A percentile compares a stretch with the other conserved stretches of the same genome.
These are phyloP conservation scores for Meira miltonrushii DNA, from an alignment of 1,284 basidiomycete genomes.

Conservation along the genomic window DNA sequence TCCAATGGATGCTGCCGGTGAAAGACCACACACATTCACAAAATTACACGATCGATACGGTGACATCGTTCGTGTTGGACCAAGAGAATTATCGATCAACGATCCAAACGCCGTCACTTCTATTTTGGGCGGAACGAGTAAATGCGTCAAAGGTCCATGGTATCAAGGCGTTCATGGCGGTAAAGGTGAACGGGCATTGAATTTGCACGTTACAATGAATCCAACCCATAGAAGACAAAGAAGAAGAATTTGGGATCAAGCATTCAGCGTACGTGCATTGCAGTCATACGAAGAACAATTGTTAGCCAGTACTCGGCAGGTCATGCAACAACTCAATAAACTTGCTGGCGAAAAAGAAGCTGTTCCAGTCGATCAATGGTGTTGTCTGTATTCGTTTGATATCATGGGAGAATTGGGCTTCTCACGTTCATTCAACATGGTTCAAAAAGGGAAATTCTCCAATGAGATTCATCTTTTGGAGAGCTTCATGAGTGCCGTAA, in stretches of 20 bases:
- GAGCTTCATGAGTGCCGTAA: not conserved
- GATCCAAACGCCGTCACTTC: slow-evolving; percentile 12
- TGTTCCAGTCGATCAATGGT: slow-evolving; percentile 5
- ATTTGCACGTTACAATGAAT: slow-evolving; percentile 3
- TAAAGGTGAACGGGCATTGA: not conserved
- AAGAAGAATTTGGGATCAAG: slow-evolving; percentile 5
- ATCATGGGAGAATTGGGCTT: slow-evolving; percentile 8
- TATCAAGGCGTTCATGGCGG: slow-evolving; percentile 11
- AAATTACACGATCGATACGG: slow-evolving; percentile 22
- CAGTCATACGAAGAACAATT: not conserved
- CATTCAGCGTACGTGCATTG: slow-evolving; percentile 1
- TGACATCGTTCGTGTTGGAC: slow-evolving; percentile 24
- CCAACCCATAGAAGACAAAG: not conserved
- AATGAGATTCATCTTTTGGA: not conserved
- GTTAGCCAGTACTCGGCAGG: not conserved
- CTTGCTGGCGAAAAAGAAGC: not conserved
- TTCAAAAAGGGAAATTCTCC: not conserved
- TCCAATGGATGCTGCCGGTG: slow-evolving; percentile 18
- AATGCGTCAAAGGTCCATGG: slow-evolving; percentile 23
- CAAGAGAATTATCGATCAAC: slow-evolving; percentile 29
- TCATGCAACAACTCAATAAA: not conserved
- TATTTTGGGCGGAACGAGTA: slow-evolving; percentile 19
- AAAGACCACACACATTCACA: slow-evolving; percentile 11
- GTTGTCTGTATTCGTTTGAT: not conserved
- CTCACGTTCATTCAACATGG: not conserved